Conservation (phyloP, 2,329 filamentous ascomycete species). For the Alternaria arbusti region DNA sequence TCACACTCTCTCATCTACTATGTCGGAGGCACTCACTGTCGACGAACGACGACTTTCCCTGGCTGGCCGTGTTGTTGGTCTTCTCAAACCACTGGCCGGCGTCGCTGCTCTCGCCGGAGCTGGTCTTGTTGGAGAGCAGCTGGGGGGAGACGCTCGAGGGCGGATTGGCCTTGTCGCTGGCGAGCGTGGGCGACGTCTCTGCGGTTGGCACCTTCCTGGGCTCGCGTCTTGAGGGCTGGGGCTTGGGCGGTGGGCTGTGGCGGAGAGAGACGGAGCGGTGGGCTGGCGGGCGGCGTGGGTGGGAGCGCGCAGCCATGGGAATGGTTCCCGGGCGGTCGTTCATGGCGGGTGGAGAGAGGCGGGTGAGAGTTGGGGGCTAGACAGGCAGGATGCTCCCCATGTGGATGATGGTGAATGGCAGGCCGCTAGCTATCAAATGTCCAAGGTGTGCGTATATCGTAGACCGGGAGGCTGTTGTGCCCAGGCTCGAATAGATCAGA, state of each 20-base stretch:
- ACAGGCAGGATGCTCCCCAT: conserved; percentile 22
- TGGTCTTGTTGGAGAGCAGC: conserved; percentile 45
- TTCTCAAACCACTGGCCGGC: conserved; percentile 60
- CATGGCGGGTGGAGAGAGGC: conserved; percentile 20
- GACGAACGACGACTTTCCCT: conserved; percentile 45
- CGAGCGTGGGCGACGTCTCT: conserved; percentile 33
- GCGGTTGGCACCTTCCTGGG: conserved; percentile 16
- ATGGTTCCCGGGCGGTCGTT: conserved; percentile 28
- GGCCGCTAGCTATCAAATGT: background rate
- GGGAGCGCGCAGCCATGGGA: conserved; percentile 16
- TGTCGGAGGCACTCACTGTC: conserved; percentile 47
- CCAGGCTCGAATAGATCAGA: background rate
- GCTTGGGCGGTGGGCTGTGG: conserved; percentile 43
- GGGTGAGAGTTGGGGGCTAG: conserved; percentile 9
- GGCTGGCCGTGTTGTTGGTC: conserved; percentile 56
- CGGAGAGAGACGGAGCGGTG: conserved; percentile 56
- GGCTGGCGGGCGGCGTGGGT: conserved; percentile 53
- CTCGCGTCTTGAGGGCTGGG: background rate
- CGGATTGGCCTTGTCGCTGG: conserved; percentile 48
- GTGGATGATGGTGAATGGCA: conserved; percentile 8
- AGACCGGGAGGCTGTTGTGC: background rate
- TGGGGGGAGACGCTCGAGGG: conserved; percentile 50
- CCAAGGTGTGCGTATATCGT: background rate
- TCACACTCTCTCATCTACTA: background rate
- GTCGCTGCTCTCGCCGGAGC: conserved; percentile 60